A percentile compares a stretch with the other conserved stretches of the same genome.
Conservation (phyloP, 2,329 filamentous ascomycete species). For the Fusarium denticulatum region DNA sequence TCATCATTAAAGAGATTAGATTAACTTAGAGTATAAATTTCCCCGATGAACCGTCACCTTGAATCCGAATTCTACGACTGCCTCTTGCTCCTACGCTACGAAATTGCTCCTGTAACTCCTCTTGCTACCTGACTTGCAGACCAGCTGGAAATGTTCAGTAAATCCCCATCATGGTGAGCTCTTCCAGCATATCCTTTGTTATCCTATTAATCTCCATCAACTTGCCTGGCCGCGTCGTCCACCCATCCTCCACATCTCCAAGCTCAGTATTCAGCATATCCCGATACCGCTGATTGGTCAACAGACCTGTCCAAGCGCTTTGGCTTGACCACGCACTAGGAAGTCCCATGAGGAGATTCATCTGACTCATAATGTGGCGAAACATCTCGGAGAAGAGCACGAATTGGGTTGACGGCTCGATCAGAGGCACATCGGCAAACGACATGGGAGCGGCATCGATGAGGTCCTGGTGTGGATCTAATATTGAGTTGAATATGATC, state of each 20-base stretch:
- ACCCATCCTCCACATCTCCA: constrained; percentile 35
- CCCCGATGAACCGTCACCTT: background rate
- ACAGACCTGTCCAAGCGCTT: constrained; percentile 41
- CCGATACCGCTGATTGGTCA: constrained; percentile 30
- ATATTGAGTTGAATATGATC: constrained; percentile 31
- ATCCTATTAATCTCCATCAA: constrained; percentile 32
- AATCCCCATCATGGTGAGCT: constrained; percentile 39
- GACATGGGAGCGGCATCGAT: constrained; percentile 33
- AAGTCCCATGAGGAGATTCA: constrained; percentile 42
- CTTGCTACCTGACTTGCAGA: background rate
- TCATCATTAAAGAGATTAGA: constrained; percentile 16
- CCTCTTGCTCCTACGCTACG: background rate
- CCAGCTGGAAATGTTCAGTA: constrained; percentile 5
- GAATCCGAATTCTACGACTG: background rate
- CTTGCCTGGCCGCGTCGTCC: constrained; percentile 36
- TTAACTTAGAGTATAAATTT: constrained; percentile 33
- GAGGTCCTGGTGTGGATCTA: constrained; percentile 14
- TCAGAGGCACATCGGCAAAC: constrained; percentile 40
- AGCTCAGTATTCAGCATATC: constrained; percentile 43
- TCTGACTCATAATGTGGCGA: constrained; percentile 39
- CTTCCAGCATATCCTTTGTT: constrained; percentile 35
- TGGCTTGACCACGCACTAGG: constrained; percentile 36
- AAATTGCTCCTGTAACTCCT: background rate
- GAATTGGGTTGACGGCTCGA: constrained; percentile 42
- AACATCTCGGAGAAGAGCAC: constrained; percentile 44